Percentiles rank a stretch among this genome's conserved stretches.
Conservation (phyloP, 768 basidiomycete species). For the Rhodocollybia butyracea region DNA sequence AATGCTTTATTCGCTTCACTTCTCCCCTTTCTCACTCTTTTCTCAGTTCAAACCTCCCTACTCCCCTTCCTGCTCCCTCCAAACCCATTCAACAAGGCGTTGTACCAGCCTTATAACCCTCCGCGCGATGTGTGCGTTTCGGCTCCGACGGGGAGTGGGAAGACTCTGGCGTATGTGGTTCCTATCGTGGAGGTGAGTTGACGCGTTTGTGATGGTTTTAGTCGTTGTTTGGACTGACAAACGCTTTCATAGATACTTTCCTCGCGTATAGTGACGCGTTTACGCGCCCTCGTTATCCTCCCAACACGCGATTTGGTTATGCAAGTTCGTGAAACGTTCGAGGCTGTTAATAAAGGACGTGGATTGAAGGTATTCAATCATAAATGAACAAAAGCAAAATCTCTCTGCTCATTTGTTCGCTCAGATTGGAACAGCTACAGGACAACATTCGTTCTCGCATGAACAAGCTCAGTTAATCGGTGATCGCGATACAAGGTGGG, state of each 20-base stretch:
- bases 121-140: conserved; percentile 88
- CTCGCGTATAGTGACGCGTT: conserved; percentile 69
- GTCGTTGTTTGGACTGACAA: not conserved
- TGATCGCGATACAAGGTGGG: conserved; percentile 49
- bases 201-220: too few relatives aligned
- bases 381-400: not conserved
- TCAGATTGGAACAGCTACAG: conserved; percentile 79
- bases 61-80: conserved; percentile 74
- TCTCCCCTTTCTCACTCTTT: conserved; percentile 4
- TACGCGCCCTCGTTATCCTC: conserved; percentile 86
- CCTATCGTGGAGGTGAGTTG: conserved; percentile 81
- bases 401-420: conserved; percentile 4
- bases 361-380: conserved; percentile 65
- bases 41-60: conserved; percentile 82
- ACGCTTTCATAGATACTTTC: conserved; percentile 55
- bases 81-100: conserved; percentile 31
- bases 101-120: conserved; percentile 66
- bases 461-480: conserved; percentile 82
- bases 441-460: conserved; percentile 91
- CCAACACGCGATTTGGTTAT: conserved; percentile 92
- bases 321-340: conserved; percentile 93
- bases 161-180: conserved; percentile 93
- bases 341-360: conserved; percentile 78
- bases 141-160: conserved; percentile 97
- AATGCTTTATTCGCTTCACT: conserved; percentile 17